Evolutionary conservation across 2,329 filamentous ascomycete species (phyloP).

Genomic region (Daldinia sp.): DNA sequence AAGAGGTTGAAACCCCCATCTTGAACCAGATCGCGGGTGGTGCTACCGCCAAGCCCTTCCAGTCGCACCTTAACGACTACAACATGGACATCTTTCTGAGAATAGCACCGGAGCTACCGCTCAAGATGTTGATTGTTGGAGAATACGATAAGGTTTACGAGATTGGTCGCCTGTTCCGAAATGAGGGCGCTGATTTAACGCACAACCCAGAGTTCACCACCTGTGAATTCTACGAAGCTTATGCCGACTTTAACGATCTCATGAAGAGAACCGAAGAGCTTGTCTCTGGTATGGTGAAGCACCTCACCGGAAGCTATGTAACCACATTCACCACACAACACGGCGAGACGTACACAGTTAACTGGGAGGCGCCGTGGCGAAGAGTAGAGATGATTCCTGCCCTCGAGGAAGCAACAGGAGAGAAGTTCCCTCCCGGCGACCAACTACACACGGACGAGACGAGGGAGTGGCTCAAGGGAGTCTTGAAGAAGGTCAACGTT

Average conservation of each 20-base stretch:
- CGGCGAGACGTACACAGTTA: conserved; percentile 88
- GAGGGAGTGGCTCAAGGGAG: conserved; percentile 83
- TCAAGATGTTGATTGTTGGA: conserved; percentile 96
- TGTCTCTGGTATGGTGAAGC: conserved; percentile 88
- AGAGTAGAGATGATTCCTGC: conserved; percentile 95
- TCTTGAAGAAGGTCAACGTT: conserved; percentile 76
- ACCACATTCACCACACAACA: conserved; percentile 88
- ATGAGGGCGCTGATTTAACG: conserved; percentile 90
- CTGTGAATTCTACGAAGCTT: conserved; percentile 97
- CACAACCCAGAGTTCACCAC: conserved; percentile 99
- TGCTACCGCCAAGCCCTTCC: conserved; percentile 93
- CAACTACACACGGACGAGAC: conserved; percentile 91
- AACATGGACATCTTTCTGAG: conserved; percentile 96
- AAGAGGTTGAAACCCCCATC: conserved; percentile 97
- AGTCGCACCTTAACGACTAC: conserved; percentile 95
- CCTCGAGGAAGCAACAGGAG: conserved; percentile 87
- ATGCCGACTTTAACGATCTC: conserved; percentile 89
- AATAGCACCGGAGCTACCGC: conserved; percentile 92
- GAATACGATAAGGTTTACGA: conserved; percentile 96
- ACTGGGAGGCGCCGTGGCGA: conserved; percentile 96
- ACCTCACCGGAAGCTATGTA: conserved; percentile 85
- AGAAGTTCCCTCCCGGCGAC: conserved; percentile 92
- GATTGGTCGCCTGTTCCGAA: conserved; percentile 94
- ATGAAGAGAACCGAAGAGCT: conserved; percentile 94
- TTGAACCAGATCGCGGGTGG: conserved; percentile 96